Conservation (phyloP, 2,329 filamentous ascomycete genomes). For the Helicocarpus griseus region DNA sequence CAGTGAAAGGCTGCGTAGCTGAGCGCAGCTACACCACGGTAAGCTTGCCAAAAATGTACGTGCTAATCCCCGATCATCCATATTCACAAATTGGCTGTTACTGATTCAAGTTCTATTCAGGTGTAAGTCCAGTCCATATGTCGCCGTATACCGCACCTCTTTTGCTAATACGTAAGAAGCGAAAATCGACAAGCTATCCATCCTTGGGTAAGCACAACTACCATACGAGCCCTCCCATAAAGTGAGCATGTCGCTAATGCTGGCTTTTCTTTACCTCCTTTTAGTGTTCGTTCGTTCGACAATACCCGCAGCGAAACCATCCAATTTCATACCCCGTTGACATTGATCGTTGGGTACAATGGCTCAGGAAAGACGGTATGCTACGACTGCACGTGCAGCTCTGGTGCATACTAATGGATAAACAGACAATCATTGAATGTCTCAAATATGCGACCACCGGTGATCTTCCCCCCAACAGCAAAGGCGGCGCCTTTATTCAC, state of each 20-base stretch:
- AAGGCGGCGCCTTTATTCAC: constrained; percentile 86
- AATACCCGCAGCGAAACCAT: constrained; percentile 66
- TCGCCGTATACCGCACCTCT: background rate
- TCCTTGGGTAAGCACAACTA: constrained; percentile 52
- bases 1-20: background rate
- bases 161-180: constrained; percentile 39
- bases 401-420: constrained; percentile 5
- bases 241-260: background rate
- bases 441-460: constrained; percentile 97
- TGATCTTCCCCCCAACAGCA: constrained; percentile 81
- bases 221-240: background rate
- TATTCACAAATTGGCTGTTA: background rate
- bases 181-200: constrained; percentile 80
- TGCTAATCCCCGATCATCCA: background rate
- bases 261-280: background rate
- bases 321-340: constrained; percentile 80
- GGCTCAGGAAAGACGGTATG: constrained; percentile 84
- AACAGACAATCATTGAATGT: constrained; percentile 86
- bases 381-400: constrained; percentile 5
- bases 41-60: constrained; percentile 9
- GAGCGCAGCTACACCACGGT: background rate
- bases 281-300: constrained; percentile 73
- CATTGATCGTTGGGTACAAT: constrained; percentile 93
- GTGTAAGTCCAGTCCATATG: constrained; percentile 9
- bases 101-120: constrained; percentile 7